A percentile compares a stretch with the other conserved stretches of the same genome.
phyloP scores from a whole-genome alignment of 1,139 yeast genomes.

The Diutina neorugosa region DNA sequence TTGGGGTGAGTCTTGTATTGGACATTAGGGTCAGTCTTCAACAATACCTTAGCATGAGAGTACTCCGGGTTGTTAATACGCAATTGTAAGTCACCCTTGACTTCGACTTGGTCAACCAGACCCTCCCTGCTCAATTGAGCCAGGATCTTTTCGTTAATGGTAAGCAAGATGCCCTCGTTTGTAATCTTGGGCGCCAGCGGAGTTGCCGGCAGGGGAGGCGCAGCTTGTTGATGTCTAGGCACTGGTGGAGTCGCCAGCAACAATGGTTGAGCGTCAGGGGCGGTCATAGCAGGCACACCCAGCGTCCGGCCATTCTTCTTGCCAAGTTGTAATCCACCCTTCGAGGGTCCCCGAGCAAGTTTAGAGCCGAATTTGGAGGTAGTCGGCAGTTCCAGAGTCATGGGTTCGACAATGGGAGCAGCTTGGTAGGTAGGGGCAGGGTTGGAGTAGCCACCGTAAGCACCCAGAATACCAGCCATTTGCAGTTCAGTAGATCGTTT shows the following conservation, averaged over 20 bases:
- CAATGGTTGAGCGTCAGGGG: conserved; percentile 29
- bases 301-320: conserved; percentile 33
- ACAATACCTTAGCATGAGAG: conserved; percentile 50
- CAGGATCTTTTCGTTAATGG: conserved; percentile 64
- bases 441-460: background rate
- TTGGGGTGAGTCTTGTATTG: conserved; percentile 94
- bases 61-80: conserved; percentile 66
- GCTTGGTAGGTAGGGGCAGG: conserved; percentile 10
- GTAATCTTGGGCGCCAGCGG: conserved; percentile 18
- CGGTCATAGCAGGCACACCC: conserved; percentile 10
- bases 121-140: conserved; percentile 85
- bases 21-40: conserved; percentile 32
- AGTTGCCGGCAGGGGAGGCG: conserved; percentile 8
- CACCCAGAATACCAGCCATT: conserved; percentile 2
- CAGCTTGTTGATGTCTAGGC: conserved; percentile 14
- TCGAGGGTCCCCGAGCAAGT: conserved; percentile 22
- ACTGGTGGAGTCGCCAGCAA: conserved; percentile 4
- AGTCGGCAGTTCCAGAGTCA: background rate
- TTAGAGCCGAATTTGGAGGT: background rate
- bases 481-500: conserved; percentile 36
- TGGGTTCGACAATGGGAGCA: conserved; percentile 3
- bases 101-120: conserved; percentile 56
- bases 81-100: conserved; percentile 84
- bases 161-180: conserved; percentile 71
- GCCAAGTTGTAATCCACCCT: conserved; percentile 68